phyloP scores from a whole-genome alignment of 2,329 filamentous ascomycete species.

The Geosmithia putterillii region DNA sequence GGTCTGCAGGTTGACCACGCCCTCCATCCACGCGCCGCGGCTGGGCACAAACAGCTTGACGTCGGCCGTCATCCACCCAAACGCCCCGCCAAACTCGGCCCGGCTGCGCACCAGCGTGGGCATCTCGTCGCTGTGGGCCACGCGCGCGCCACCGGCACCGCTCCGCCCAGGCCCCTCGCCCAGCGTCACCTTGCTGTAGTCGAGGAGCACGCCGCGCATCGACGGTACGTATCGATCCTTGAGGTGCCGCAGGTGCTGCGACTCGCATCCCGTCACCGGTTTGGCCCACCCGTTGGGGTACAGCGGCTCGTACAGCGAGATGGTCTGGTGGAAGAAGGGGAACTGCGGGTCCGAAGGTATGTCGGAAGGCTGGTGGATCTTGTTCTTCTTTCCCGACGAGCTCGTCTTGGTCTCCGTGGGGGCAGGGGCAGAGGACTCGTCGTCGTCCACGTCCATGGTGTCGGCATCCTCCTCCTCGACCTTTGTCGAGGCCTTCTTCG shows the following conservation, averaged over 20 bases:
- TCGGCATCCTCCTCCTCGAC: slow-evolving; percentile 8
- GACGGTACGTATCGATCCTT: slow-evolving; percentile 66
- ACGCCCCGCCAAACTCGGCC: slow-evolving; percentile 78
- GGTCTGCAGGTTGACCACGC: slow-evolving; percentile 73
- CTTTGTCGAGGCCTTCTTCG: slow-evolving; percentile 1
- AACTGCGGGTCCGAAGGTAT: slow-evolving; percentile 34
- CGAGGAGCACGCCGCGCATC: slow-evolving; percentile 61
- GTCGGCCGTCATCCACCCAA: slow-evolving; percentile 79
- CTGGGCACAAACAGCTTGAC: slow-evolving; percentile 73
- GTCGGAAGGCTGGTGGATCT: slow-evolving; percentile 23
- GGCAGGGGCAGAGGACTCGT: neutral
- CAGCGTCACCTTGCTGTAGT: slow-evolving; percentile 57
- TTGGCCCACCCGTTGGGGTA: slow-evolving; percentile 58
- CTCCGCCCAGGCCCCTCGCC: slow-evolving; percentile 45
- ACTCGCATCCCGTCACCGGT: slow-evolving; percentile 57
- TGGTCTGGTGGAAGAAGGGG: slow-evolving; percentile 67
- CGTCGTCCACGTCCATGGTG: slow-evolving; percentile 26
- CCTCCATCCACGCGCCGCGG: slow-evolving; percentile 63
- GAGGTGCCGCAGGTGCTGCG: slow-evolving; percentile 63
- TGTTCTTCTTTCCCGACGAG: slow-evolving; percentile 10
- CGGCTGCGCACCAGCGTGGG: slow-evolving; percentile 38
- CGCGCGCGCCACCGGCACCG: slow-evolving; percentile 29
- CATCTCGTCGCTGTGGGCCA: slow-evolving; percentile 34
- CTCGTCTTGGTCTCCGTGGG: slow-evolving; percentile 14
- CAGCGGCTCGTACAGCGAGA: slow-evolving; percentile 69